Evolutionary conservation across 2,329 filamentous ascomycete genomes (phyloP).

Genomic region (Grosmannia huntii): DNA sequence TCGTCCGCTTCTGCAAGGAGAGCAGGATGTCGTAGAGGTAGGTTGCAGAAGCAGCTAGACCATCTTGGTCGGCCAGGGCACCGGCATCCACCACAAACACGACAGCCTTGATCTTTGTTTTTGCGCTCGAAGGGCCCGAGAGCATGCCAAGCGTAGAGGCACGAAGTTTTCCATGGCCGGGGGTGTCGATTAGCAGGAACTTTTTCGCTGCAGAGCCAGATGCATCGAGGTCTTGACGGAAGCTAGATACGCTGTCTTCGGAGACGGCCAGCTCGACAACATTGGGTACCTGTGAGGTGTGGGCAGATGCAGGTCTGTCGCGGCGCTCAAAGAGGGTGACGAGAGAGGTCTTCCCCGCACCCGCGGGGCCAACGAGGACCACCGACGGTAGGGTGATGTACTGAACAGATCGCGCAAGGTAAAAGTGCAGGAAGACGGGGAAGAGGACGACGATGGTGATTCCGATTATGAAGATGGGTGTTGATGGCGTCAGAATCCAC

Average conservation of each 20-base stretch:
- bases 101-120: slow-evolving; percentile 50
- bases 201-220: slow-evolving; percentile 45
- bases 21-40: slow-evolving; percentile 90
- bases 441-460: slow-evolving; percentile 56
- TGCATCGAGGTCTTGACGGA: slow-evolving; percentile 42
- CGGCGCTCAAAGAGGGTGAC: slow-evolving; percentile 59
- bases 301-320: slow-evolving; percentile 30
- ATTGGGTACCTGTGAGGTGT: slow-evolving; percentile 39
- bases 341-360: slow-evolving; percentile 77
- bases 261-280: slow-evolving; percentile 43
- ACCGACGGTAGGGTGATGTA: slow-evolving; percentile 63
- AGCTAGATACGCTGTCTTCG: slow-evolving; percentile 31
- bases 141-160: slow-evolving; percentile 48
- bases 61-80: slow-evolving; percentile 41
- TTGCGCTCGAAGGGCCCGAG: slow-evolving; percentile 11
- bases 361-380: slow-evolving; percentile 68
- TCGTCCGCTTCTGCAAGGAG: slow-evolving; percentile 55
- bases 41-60: slow-evolving; percentile 59
- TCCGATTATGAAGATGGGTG: slow-evolving; percentile 52
- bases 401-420: slow-evolving; percentile 55
- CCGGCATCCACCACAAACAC: slow-evolving; percentile 86
- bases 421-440: slow-evolving; percentile 65
- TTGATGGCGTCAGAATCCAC: slow-evolving; percentile 45
- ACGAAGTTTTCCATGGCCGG: slow-evolving; percentile 89
- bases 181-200: slow-evolving; percentile 75